Conservation (phyloP, 257 asterid genomes). For the Primulina eburnea region DNA sequence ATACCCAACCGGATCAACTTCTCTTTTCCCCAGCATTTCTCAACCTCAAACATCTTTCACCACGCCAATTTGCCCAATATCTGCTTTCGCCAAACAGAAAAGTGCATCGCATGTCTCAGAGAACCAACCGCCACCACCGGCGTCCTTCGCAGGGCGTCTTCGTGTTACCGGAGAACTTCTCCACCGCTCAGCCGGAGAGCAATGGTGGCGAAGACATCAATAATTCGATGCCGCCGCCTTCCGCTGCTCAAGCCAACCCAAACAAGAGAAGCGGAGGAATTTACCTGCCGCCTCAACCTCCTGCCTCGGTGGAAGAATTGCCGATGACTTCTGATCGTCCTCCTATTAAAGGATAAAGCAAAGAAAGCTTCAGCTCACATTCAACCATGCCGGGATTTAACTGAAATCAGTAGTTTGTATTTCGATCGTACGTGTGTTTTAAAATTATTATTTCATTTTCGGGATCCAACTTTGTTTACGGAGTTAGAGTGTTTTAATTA, state of each 20-base stretch:
- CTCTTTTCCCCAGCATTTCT: too few species aligned
- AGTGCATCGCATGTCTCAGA: background rate
- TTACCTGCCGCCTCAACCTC: background rate
- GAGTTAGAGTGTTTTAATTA: too few species aligned
- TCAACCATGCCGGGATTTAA: background rate
- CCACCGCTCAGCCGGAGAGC: background rate
- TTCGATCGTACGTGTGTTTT: background rate
- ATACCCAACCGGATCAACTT: too few species aligned
- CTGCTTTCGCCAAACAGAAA: too few species aligned
- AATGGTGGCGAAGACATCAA: background rate
- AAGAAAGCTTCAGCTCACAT: background rate
- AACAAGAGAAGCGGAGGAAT: background rate
- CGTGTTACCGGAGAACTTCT: background rate
- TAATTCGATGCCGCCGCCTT: background rate
- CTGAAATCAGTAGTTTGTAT: background rate
- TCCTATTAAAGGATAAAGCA: background rate
- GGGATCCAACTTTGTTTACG: too few species aligned
- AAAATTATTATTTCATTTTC: too few species aligned
- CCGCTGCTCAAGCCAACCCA: background rate
- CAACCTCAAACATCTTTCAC: background rate
- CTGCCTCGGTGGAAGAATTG: background rate
- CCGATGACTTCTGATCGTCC: background rate
- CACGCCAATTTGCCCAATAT: too few species aligned
- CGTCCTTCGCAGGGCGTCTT: background rate
- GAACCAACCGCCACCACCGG: background rate